phyloP scores from a whole-genome alignment of 208 protist species.

The Trypanosoma scelopori region DNA sequence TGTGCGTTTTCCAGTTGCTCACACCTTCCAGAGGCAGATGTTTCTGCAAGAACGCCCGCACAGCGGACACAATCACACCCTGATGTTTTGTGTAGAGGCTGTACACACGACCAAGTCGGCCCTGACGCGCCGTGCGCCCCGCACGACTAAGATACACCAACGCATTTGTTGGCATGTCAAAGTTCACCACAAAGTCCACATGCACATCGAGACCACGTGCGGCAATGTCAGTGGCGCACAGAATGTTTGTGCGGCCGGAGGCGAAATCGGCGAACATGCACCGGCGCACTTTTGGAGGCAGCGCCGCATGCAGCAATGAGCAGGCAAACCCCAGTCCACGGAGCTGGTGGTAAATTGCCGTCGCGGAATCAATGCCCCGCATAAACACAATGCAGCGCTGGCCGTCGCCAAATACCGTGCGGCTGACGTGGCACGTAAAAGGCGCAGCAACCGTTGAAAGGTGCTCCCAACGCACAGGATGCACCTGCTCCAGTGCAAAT shows the following conservation, averaged over 20 bases:
- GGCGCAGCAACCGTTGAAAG: constrained; percentile 70
- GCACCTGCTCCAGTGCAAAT: constrained; percentile 51
- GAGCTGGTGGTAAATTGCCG: constrained; percentile 76
- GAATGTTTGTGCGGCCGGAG: constrained; percentile 79
- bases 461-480: constrained; percentile 71
- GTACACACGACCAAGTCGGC: constrained; percentile 64
- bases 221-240: constrained; percentile 91
- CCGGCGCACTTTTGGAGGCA: constrained; percentile 60
- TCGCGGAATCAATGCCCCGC: constrained; percentile 67
- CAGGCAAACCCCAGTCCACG: constrained; percentile 55
- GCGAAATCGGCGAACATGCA: constrained; percentile 70
- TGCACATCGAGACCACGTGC: constrained; percentile 81
- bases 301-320: constrained; percentile 66
- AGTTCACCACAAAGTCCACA: constrained; percentile 89
- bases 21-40: constrained; percentile 62
- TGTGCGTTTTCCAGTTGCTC: constrained; percentile 62
- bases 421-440: constrained; percentile 61
- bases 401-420: constrained; percentile 62
- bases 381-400: constrained; percentile 73
- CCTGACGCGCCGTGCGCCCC: constrained; percentile 79
- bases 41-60: constrained; percentile 55
- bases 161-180: constrained; percentile 81
- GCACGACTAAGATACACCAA: constrained; percentile 68
- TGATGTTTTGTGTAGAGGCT: constrained; percentile 77
- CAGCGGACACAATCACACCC: constrained; percentile 66